A percentile compares a stretch with the other conserved stretches of the same genome.
Evolutionary conservation across 1,284 basidiomycete species (phyloP).

Genomic region (Coniferiporia sulphurascens): DNA sequence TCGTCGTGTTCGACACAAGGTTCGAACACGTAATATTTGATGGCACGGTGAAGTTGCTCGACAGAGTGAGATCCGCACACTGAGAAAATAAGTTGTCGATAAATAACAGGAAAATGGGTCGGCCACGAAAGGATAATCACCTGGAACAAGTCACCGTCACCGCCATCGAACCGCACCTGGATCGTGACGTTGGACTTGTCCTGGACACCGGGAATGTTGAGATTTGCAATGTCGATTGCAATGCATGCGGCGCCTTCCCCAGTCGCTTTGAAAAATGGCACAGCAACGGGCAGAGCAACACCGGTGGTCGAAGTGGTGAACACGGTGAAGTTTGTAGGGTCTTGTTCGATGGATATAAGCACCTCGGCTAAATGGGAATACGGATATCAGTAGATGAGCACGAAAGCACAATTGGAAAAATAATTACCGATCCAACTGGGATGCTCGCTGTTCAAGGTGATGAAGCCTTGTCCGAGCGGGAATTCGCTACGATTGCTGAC

Average conservation of each 20-base stretch:
- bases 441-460: slow-evolving; percentile 41
- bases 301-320: slow-evolving; percentile 44
- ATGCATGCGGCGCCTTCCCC: slow-evolving; percentile 60
- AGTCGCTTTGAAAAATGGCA: slow-evolving; percentile 46
- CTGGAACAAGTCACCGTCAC: slow-evolving; percentile 68
- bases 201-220: slow-evolving; percentile 46
- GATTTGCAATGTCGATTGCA: slow-evolving; percentile 50
- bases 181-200: slow-evolving; percentile 57
- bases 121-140: slow-evolving; percentile 28
- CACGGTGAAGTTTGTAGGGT: slow-evolving; percentile 55
- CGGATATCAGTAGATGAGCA: not conserved
- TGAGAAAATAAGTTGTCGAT: slow-evolving; percentile 23
- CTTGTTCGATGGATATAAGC: slow-evolving; percentile 47
- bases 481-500: slow-evolving; percentile 47
- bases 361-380: slow-evolving; percentile 39
- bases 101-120: not conserved
- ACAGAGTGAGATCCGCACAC: slow-evolving; percentile 71
- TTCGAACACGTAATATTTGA: slow-evolving; percentile 34
- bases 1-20: slow-evolving; percentile 15
- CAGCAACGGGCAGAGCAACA: slow-evolving; percentile 24
- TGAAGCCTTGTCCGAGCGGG: slow-evolving; percentile 45
- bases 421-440: slow-evolving; percentile 35
- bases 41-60: slow-evolving; percentile 40
- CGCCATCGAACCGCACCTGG: slow-evolving; percentile 58
- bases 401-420: not conserved